These are phyloP conservation scores for Papilionanthe hybrid DNA, from an alignment of 116 monocot species.

Conservation along the genomic window DNA sequence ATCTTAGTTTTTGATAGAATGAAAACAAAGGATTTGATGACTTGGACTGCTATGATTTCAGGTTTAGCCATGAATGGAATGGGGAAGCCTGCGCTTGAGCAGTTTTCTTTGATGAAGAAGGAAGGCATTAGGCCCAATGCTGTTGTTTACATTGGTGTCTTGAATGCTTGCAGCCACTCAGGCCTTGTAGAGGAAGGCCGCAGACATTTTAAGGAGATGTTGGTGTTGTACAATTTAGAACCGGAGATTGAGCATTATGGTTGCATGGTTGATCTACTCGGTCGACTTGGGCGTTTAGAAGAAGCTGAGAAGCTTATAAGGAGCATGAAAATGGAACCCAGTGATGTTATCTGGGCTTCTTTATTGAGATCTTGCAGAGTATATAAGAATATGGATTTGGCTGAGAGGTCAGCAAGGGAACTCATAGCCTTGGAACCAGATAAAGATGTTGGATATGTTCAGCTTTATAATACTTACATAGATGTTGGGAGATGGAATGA, in stretches of 20 bases:
- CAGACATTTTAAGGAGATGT: slow-evolving; percentile 60
- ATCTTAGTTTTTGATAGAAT: slow-evolving; percentile 36
- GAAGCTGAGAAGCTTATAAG: slow-evolving; percentile 60
- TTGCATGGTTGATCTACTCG: slow-evolving; percentile 72
- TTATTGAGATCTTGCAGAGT: slow-evolving; percentile 63
- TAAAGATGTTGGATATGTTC: slow-evolving; percentile 63
- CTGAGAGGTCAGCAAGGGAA: slow-evolving; percentile 46
- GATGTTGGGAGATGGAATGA: slow-evolving; percentile 30
- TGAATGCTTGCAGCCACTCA: slow-evolving; percentile 79
- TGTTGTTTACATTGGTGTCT: slow-evolving; percentile 54
- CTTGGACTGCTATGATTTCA: slow-evolving; percentile 38
- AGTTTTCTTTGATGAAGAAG: slow-evolving; percentile 47
- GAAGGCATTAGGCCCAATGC: slow-evolving; percentile 52
- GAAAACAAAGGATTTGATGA: slow-evolving; percentile 22
- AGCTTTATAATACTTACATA: slow-evolving; percentile 54
- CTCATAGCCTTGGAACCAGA: slow-evolving; percentile 38
- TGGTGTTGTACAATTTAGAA: slow-evolving; percentile 24
- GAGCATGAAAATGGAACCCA: slow-evolving; percentile 63
- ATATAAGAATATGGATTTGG: slow-evolving; percentile 37
- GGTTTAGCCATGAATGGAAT: slow-evolving; percentile 56
- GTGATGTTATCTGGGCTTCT: slow-evolving; percentile 62
- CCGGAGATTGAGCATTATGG: slow-evolving; percentile 92
- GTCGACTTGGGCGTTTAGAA: slow-evolving; percentile 39
- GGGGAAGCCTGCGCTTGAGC: slow-evolving; percentile 44
- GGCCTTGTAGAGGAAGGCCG: slow-evolving; percentile 46